phyloP scores from a whole-genome alignment of 2,329 filamentous ascomycete species.

The Colletotrichum acutatum region DNA sequence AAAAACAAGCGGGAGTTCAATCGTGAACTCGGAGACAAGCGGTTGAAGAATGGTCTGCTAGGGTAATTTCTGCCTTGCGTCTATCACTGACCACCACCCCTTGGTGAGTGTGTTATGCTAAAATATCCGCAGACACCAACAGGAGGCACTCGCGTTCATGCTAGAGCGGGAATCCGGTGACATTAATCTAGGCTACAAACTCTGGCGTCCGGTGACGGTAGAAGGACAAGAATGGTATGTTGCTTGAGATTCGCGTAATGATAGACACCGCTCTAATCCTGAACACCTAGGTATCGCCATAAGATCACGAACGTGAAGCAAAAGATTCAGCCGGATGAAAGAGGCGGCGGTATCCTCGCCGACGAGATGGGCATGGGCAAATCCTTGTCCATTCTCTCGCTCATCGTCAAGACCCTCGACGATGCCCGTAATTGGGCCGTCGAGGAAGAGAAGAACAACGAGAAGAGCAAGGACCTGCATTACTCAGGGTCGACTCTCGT shows the following conservation, averaged over 20 bases:
- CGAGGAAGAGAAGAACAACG: constrained; percentile 34
- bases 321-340: constrained; percentile 42
- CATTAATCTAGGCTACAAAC: constrained; percentile 42
- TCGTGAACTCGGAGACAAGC: constrained; percentile 36
- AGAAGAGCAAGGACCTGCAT: constrained; percentile 30
- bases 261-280: background rate
- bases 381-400: constrained; percentile 61
- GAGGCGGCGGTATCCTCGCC: constrained; percentile 61
- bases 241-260: too few relatives aligned
- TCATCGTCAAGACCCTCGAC: constrained; percentile 55
- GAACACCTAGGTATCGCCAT: constrained; percentile 48
- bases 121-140: constrained; percentile 47
- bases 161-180: constrained; percentile 49
- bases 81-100: background rate
- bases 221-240: constrained; percentile 43
- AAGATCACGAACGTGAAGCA: constrained; percentile 51
- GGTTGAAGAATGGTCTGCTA: constrained; percentile 40
- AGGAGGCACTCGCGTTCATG: constrained; percentile 51
- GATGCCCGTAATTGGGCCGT: constrained; percentile 48
- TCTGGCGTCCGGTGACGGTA: constrained; percentile 44
- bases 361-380: constrained; percentile 74
- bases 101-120: fast-evolving
- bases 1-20: constrained; percentile 37
- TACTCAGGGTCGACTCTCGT: constrained; percentile 55
- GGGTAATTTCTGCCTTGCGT: constrained; percentile 35